Conservation (phyloP, 2,329 filamentous ascomycete genomes). For the Curvularia hawaiiensis region DNA sequence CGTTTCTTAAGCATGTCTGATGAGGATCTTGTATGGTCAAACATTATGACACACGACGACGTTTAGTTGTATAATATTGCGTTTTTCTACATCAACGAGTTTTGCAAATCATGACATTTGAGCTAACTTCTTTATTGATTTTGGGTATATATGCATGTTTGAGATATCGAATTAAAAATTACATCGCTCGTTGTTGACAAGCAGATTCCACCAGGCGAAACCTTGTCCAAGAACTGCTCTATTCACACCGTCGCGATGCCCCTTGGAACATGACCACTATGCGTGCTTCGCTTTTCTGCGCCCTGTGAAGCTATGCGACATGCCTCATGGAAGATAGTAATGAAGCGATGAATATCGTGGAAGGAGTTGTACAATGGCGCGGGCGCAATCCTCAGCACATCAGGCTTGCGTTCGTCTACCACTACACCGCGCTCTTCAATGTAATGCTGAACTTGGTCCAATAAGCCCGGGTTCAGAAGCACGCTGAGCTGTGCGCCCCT, state of each 20-base stretch:
- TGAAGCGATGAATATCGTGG: conserved; percentile 63
- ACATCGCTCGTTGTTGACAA: conserved; percentile 3
- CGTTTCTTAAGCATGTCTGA: background rate
- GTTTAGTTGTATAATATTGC: conserved; percentile 9
- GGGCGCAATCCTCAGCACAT: conserved; percentile 83
- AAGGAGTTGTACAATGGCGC: conserved; percentile 85
- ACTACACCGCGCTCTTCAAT: conserved; percentile 74
- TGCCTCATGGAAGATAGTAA: conserved; percentile 56
- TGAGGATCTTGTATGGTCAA: background rate
- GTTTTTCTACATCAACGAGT: conserved; percentile 4
- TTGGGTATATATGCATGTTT: conserved; percentile 19
- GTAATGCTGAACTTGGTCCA: conserved; percentile 69
- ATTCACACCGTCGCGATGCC: conserved; percentile 21
- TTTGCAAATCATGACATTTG: conserved; percentile 6
- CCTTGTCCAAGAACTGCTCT: background rate
- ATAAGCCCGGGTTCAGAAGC: conserved; percentile 67
- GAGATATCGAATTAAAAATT: conserved; percentile 8
- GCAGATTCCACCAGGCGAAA: background rate
- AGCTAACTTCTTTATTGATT: conserved; percentile 3
- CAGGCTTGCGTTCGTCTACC: conserved; percentile 82
- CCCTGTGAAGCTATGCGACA: conserved; percentile 47
- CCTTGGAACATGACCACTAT: conserved; percentile 7
- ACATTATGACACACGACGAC: conserved; percentile 1
- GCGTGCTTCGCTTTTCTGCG: background rate
- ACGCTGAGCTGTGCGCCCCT: conserved; percentile 82